phyloP scores from a whole-genome alignment of 805 yeast species.

The Zygoascus tannicola region DNA sequence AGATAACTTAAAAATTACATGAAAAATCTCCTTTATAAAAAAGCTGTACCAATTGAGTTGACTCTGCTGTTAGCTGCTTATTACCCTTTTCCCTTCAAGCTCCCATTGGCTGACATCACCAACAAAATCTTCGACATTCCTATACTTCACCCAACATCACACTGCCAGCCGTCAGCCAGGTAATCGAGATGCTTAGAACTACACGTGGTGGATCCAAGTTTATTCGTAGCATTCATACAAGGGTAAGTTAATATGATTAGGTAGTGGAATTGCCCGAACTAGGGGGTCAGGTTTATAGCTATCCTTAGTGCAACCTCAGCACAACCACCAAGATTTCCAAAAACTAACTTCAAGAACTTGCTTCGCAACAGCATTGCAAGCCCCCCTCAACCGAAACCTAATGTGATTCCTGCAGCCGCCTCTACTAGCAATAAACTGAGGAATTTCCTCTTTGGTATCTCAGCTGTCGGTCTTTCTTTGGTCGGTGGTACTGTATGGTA shows the following conservation, averaged over 20 bases:
- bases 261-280: too few species aligned
- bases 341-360: too few species aligned
- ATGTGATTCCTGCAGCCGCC: background rate
- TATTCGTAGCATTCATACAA: background rate
- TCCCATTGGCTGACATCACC: background rate
- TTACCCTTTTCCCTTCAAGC: too few species aligned
- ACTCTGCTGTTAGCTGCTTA: too few species aligned
- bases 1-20: too few species aligned
- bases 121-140: background rate
- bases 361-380: background rate
- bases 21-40: too few species aligned
- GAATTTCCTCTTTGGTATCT: slow-evolving; percentile 22
- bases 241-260: too few species aligned
- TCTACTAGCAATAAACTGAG: slow-evolving; percentile 25
- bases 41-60: too few species aligned
- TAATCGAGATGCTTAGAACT: background rate
- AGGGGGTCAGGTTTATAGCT: too few species aligned
- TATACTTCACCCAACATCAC: background rate
- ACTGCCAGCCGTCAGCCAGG: background rate
- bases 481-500: slow-evolving; percentile 55
- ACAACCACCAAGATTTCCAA: too few species aligned
- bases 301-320: too few species aligned
- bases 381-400: background rate
- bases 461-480: slow-evolving; percentile 26
- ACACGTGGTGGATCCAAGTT: background rate